These are phyloP conservation scores for Hibiscus syriacus DNA, from an alignment of 345 rosid genomes.

Conservation along the genomic window DNA sequence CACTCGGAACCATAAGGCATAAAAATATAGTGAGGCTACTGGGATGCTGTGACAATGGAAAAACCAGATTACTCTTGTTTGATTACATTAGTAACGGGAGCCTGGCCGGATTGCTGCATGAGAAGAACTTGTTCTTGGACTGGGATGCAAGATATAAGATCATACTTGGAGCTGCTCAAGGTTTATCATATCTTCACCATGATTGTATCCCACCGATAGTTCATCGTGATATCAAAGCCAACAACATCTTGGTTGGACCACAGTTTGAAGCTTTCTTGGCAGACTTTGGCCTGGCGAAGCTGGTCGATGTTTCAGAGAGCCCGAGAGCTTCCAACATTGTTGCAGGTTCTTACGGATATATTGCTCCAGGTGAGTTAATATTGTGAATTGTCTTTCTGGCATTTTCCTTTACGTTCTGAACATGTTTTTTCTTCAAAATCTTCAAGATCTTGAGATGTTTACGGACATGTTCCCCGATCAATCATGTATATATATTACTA, in stretches of 20 bases:
- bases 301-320: constrained; percentile 39
- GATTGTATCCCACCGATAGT: constrained; percentile 67
- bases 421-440: background rate
- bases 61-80: constrained; percentile 52
- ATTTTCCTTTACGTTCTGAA: background rate
- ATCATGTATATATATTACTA: background rate
- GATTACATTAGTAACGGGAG: constrained; percentile 67
- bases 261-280: constrained; percentile 60
- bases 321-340: constrained; percentile 38
- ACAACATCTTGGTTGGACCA: constrained; percentile 63
- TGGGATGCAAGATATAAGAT: constrained; percentile 70
- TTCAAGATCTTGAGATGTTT: background rate
- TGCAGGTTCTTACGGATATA: constrained; percentile 77
- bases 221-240: constrained; percentile 67
- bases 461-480: background rate
- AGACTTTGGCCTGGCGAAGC: constrained; percentile 71
- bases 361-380: constrained; percentile 55
- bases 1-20: constrained; percentile 64
- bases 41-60: constrained; percentile 56
- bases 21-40: constrained; percentile 64
- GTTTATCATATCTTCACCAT: constrained; percentile 67
- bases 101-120: constrained; percentile 53
- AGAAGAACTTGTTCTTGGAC: constrained; percentile 35
- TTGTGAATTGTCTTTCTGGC: background rate
- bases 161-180: constrained; percentile 60